These are phyloP conservation scores for Immersiella caudata DNA, from an alignment of 495 filamentous ascomycete genomes.

Conservation along the genomic window DNA sequence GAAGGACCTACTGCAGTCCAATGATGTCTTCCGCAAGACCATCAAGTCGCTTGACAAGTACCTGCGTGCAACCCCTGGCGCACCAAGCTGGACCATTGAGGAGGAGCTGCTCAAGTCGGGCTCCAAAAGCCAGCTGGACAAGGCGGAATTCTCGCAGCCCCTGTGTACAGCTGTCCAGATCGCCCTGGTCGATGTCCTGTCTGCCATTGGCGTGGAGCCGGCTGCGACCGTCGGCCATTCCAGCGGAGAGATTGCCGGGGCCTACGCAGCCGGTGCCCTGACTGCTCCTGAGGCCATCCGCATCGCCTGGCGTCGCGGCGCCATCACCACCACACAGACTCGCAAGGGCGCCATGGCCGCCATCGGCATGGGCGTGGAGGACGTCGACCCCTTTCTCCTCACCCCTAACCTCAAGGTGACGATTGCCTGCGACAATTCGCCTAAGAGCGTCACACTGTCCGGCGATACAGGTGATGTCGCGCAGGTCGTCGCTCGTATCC, in stretches of 20 bases:
- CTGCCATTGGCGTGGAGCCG: slow-evolving; percentile 48
- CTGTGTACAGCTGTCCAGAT: slow-evolving; percentile 53
- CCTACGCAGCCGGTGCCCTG: slow-evolving; percentile 45
- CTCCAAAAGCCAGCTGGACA: slow-evolving; percentile 25
- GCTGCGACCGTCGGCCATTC: slow-evolving; percentile 59
- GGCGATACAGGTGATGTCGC: slow-evolving; percentile 44
- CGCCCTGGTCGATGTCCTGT: slow-evolving; percentile 53
- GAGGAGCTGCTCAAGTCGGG: slow-evolving; percentile 25
- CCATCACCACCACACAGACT: slow-evolving; percentile 26
- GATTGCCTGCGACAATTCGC: slow-evolving; percentile 40
- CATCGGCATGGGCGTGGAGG: slow-evolving; percentile 42
- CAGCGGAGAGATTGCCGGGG: slow-evolving; percentile 58
- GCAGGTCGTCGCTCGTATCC: slow-evolving; percentile 29
- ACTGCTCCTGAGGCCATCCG: slow-evolving; percentile 48
- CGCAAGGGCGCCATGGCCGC: background rate
- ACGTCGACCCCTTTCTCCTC: slow-evolving; percentile 41
- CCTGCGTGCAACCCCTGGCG: slow-evolving; percentile 4
- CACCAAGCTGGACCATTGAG: slow-evolving; percentile 28
- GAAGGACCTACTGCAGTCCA: slow-evolving; percentile 21
- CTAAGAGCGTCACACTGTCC: slow-evolving; percentile 48
- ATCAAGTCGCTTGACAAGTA: slow-evolving; percentile 29
- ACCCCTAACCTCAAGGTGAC: slow-evolving; percentile 9
- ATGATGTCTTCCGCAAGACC: slow-evolving; percentile 26
- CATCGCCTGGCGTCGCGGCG: slow-evolving; percentile 49
- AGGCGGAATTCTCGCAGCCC: slow-evolving; percentile 49